These are phyloP conservation scores for Sordariomycetes sp. DNA, from an alignment of 2,329 filamentous ascomycete genomes.

Conservation along the genomic window DNA sequence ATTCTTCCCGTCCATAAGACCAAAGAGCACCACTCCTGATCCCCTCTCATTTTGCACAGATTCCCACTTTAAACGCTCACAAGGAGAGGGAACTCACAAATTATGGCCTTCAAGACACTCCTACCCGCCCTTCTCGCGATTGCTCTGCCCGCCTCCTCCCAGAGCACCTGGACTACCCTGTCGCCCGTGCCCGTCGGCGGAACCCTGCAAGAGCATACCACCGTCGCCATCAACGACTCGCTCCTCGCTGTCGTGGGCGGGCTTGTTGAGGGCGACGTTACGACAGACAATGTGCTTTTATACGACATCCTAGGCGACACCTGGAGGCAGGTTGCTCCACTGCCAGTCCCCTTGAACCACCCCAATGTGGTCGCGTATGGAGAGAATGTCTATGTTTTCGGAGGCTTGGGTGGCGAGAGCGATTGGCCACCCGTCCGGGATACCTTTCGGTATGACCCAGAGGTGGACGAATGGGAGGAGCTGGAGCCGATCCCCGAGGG, in stretches of 20 bases:
- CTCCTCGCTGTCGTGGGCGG: slow-evolving; percentile 16
- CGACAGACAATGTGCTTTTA: slow-evolving; percentile 16
- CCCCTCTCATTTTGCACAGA: not conserved
- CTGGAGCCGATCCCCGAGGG: slow-evolving; percentile 16
- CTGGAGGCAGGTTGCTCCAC: slow-evolving; percentile 16
- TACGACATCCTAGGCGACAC: slow-evolving; percentile 17
- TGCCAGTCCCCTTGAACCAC: slow-evolving; percentile 21
- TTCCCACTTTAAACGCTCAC: not conserved
- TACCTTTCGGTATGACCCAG: slow-evolving; percentile 17
- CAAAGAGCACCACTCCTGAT: not conserved
- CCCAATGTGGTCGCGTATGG: slow-evolving; percentile 22
- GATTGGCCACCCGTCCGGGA: slow-evolving; percentile 15
- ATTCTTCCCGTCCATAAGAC: no score
- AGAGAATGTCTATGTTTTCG: slow-evolving; percentile 26
- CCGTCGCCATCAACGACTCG: slow-evolving; percentile 12
- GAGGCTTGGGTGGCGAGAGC: slow-evolving; percentile 18
- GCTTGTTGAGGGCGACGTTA: slow-evolving; percentile 11
- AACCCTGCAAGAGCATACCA: slow-evolving; percentile 16
- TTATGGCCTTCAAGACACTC: not conserved
- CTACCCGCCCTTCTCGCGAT: not conserved
- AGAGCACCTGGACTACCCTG: slow-evolving; percentile 12
- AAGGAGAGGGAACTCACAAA: not conserved
- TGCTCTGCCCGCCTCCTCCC: not conserved
- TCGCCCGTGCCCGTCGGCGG: slow-evolving; percentile 11
- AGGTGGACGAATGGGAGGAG: slow-evolving; percentile 14